Conservation (phyloP, 306 rosid genomes). For the Quillaja saponaria region DNA sequence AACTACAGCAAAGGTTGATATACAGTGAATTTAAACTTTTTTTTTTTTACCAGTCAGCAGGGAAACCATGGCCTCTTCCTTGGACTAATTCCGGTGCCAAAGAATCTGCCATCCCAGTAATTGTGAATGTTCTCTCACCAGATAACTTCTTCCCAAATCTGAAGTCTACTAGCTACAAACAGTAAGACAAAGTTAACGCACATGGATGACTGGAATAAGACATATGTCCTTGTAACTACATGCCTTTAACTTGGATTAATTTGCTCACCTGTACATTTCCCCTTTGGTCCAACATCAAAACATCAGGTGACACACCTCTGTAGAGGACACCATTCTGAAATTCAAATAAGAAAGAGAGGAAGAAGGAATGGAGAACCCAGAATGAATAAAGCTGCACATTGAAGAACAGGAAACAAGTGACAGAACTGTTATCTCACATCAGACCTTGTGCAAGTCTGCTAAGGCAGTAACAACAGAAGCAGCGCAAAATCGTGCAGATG, state of each 20-base stretch:
- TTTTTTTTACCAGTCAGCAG: slow-evolving; percentile 91
- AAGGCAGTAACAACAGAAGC: slow-evolving; percentile 75
- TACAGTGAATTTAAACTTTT: no score
- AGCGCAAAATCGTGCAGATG: slow-evolving; percentile 64
- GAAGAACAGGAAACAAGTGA: no score
- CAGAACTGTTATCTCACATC: no score
- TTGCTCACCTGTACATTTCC: slow-evolving; percentile 75
- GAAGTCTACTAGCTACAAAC: slow-evolving; percentile 79
- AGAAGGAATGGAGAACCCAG: slow-evolving; percentile 17
- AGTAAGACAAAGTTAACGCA: slow-evolving; percentile 18
- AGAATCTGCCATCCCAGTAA: slow-evolving; percentile 81
- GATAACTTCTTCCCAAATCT: slow-evolving; percentile 76
- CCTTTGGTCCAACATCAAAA: slow-evolving; percentile 75
- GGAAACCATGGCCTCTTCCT: slow-evolving; percentile 93
- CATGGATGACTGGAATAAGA: no score
- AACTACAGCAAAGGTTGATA: no score
- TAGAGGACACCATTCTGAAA: slow-evolving; percentile 87
- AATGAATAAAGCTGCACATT: slow-evolving; percentile 10
- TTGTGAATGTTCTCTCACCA: slow-evolving; percentile 82
- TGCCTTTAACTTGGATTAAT: background rate
- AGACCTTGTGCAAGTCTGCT: slow-evolving; percentile 87
- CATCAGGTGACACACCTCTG: slow-evolving; percentile 91
- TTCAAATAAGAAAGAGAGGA: slow-evolving; percentile 37
- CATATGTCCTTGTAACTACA: no score
- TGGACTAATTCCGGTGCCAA: slow-evolving; percentile 91